These are phyloP conservation scores for Melastoma malabathricum DNA, from an alignment of 345 rosid genomes.

Conservation along the genomic window DNA sequence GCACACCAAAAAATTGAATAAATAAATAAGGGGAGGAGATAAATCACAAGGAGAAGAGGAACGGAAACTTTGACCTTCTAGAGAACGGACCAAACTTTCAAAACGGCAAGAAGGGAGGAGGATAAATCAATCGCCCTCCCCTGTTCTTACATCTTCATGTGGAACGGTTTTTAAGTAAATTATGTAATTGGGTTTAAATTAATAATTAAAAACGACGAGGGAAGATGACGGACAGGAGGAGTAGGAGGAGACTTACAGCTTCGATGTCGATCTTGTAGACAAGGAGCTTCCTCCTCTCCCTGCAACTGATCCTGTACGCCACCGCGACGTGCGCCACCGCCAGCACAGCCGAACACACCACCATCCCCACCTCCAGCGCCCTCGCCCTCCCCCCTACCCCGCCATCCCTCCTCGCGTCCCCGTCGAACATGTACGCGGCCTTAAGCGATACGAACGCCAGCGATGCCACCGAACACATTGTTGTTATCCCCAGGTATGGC, in stretches of 20 bases:
- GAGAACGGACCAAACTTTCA: background rate
- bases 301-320: slow-evolving; percentile 78
- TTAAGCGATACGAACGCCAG: slow-evolving; percentile 60
- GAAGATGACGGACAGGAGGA: slow-evolving; percentile 1
- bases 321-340: slow-evolving; percentile 65
- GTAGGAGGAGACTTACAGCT: slow-evolving; percentile 75
- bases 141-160: too few species aligned
- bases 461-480: slow-evolving; percentile 53
- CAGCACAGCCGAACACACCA: slow-evolving; percentile 44
- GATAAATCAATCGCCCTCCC: too few species aligned
- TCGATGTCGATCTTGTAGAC: slow-evolving; percentile 94
- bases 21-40: too few species aligned
- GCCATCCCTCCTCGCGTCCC: slow-evolving; percentile 5
- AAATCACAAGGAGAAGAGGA: too few species aligned
- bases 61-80: slow-evolving; percentile 7
- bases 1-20: too few species aligned
- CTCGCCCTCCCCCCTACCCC: slow-evolving; percentile 30
- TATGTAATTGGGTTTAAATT: too few species aligned
- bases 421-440: slow-evolving; percentile 59
- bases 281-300: slow-evolving; percentile 78
- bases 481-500: slow-evolving; percentile 65
- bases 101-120: too few species aligned
- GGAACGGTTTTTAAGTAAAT: too few species aligned
- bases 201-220: background rate
- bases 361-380: slow-evolving; percentile 57